phyloP scores from a whole-genome alignment of 257 asterid species.

The Henckelia pumila region DNA sequence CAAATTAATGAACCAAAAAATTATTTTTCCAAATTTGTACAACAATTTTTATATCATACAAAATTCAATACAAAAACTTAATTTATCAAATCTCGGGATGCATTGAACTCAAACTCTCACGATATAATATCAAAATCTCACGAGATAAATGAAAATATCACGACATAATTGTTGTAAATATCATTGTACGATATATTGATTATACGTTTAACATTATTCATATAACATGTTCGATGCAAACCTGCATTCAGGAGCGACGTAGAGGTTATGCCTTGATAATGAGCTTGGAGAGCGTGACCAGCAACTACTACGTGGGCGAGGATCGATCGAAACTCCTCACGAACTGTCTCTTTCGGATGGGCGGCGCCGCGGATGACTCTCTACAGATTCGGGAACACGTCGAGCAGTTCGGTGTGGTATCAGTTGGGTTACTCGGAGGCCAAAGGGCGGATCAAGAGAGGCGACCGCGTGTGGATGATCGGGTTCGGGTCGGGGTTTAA shows the following conservation, averaged over 20 bases:
- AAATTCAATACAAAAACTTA: too few species aligned
- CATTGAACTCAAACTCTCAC: too few species aligned
- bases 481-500: conserved; percentile 47
- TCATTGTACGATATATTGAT: too few species aligned
- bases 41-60: too few species aligned
- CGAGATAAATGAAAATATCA: too few species aligned
- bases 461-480: conserved; percentile 34
- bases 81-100: too few species aligned
- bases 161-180: too few species aligned
- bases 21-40: too few species aligned
- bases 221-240: neutral
- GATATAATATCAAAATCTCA: too few species aligned
- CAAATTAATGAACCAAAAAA: too few species aligned
- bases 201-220: too few species aligned
- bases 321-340: conserved; percentile 25
- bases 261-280: conserved; percentile 26
- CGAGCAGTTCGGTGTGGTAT: conserved; percentile 36
- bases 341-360: conserved; percentile 30
- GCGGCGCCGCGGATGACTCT: conserved; percentile 42
- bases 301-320: conserved; percentile 26
- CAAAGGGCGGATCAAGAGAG: conserved; percentile 35
- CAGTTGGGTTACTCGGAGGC: conserved; percentile 40
- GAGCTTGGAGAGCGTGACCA: conserved; percentile 28
- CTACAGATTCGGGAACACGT: conserved; percentile 36
- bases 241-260: conserved; percentile 23